phyloP scores from a whole-genome alignment of 176 grass and related monocot species.

The Zoysia japonica region DNA sequence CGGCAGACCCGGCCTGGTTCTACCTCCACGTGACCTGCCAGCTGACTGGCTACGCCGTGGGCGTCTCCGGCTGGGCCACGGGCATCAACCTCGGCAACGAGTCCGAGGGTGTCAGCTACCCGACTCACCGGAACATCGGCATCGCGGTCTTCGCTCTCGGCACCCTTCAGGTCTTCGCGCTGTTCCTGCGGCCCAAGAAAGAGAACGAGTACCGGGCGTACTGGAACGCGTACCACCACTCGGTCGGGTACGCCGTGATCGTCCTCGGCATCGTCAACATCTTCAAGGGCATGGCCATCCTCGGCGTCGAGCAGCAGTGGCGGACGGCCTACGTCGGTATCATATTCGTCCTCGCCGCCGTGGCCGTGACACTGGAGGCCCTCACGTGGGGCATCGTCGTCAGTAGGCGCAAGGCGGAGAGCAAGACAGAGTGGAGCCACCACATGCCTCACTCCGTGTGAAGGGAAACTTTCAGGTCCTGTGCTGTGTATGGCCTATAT shows the following conservation, averaged over 20 bases:
- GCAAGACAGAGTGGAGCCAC: slow-evolving; percentile 37
- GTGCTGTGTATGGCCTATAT: not conserved
- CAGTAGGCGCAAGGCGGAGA: slow-evolving; percentile 30
- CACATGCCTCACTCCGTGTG: not conserved
- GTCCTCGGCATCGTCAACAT: slow-evolving; percentile 56
- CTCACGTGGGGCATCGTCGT: slow-evolving; percentile 58
- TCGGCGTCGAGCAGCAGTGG: slow-evolving; percentile 53
- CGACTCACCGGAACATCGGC: slow-evolving; percentile 52
- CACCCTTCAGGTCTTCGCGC: slow-evolving; percentile 63
- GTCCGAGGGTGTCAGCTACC: slow-evolving; percentile 54
- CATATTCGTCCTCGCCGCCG: slow-evolving; percentile 35
- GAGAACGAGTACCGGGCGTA: slow-evolving; percentile 52
- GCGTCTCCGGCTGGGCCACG: slow-evolving; percentile 68
- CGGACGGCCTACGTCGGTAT: slow-evolving; percentile 38
- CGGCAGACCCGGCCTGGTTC: slow-evolving; percentile 75
- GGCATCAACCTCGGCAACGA: slow-evolving; percentile 63
- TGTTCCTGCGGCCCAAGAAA: slow-evolving; percentile 61
- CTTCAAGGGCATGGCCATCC: slow-evolving; percentile 63
- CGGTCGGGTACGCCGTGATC: slow-evolving; percentile 57
- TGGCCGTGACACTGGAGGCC: slow-evolving; percentile 42
- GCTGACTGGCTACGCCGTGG: slow-evolving; percentile 50
- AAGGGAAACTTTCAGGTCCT: not conserved
- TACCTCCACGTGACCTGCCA: slow-evolving; percentile 72
- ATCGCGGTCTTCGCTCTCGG: slow-evolving; percentile 51
- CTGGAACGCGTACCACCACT: slow-evolving; percentile 80